Percentiles rank a stretch among this genome's conserved stretches.
Evolutionary conservation across 1,284 basidiomycete species (phyloP).

Genomic region (Sphagnurus paluster): DNA sequence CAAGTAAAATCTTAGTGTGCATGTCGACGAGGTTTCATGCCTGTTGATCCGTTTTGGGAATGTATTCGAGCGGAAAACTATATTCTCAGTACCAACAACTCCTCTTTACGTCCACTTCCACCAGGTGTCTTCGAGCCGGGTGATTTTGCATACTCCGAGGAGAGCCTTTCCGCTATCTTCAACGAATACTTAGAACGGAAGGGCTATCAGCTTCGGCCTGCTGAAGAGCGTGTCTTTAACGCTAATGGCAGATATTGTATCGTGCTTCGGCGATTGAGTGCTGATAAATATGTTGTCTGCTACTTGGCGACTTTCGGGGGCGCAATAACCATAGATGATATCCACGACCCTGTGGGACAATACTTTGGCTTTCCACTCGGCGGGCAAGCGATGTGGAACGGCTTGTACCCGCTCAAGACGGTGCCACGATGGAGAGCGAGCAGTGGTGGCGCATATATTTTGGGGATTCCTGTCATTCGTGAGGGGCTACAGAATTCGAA

Average conservation of each 20-base stretch:
- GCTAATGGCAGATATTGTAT: constrained; percentile 28
- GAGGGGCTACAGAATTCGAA: constrained; percentile 11
- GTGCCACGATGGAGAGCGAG: constrained; percentile 15
- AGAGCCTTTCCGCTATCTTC: constrained; percentile 25
- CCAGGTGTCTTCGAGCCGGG: constrained; percentile 26
- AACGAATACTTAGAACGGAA: constrained; percentile 22
- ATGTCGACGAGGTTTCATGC: constrained; percentile 15
- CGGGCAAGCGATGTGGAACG: constrained; percentile 22
- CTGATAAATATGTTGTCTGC: constrained; percentile 29
- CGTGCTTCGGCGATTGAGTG: constrained; percentile 25
- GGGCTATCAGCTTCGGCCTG: constrained; percentile 21
- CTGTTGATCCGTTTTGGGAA: constrained; percentile 20
- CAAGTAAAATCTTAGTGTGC: too few relatives aligned
- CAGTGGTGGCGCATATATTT: constrained; percentile 21
- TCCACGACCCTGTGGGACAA: constrained; percentile 22
- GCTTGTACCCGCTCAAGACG: constrained; percentile 15
- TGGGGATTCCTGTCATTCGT: constrained; percentile 26
- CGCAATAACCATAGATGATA: constrained; percentile 19
- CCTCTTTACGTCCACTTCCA: neutral
- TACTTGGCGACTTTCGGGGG: constrained; percentile 30
- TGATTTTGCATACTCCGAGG: constrained; percentile 26
- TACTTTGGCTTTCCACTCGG: constrained; percentile 32
- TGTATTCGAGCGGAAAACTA: constrained; percentile 13
- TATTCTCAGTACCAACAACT: constrained; percentile 1
- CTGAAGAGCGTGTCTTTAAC: constrained; percentile 13